A percentile compares a stretch with the other conserved stretches of the same genome.
Evolutionary conservation across 2,329 filamentous ascomycete species (phyloP).

Genomic region (Fusarium agapanthi): DNA sequence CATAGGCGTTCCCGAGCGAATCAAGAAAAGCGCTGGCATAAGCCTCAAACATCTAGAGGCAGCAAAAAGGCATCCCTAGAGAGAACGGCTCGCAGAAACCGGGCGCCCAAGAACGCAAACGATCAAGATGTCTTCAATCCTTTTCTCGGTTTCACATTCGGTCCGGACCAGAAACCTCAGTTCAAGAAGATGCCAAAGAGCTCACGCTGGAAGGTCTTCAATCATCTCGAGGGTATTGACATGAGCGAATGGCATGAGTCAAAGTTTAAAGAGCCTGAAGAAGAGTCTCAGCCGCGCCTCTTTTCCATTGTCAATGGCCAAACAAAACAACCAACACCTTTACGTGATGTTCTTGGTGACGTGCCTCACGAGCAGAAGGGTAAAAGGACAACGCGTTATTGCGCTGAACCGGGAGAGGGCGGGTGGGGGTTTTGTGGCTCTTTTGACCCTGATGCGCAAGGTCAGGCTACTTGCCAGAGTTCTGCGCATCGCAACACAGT

Average conservation of each 20-base stretch:
- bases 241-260: constrained; percentile 32
- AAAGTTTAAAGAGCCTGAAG: not conserved
- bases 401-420: constrained; percentile 25
- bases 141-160: constrained; percentile 22
- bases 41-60: not conserved
- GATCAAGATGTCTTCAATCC: constrained; percentile 22
- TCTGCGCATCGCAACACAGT: constrained; percentile 19
- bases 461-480: constrained; percentile 30
- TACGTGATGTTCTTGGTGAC: constrained; percentile 23
- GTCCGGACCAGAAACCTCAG: not conserved
- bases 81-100: not conserved
- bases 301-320: constrained; percentile 13
- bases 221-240: constrained; percentile 27
- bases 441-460: no score
- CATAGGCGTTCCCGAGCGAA: not conserved
- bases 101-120: not conserved
- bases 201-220: constrained; percentile 32
- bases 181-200: not conserved
- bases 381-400: not conserved
- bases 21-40: not conserved
- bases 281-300: not conserved
- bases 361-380: constrained; percentile 1
- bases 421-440: no score
- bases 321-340: constrained; percentile 6
- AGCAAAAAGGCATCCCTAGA: not conserved